phyloP scores from a whole-genome alignment of 1,139 yeast genomes.

The Magnusiomyces paraingens region DNA sequence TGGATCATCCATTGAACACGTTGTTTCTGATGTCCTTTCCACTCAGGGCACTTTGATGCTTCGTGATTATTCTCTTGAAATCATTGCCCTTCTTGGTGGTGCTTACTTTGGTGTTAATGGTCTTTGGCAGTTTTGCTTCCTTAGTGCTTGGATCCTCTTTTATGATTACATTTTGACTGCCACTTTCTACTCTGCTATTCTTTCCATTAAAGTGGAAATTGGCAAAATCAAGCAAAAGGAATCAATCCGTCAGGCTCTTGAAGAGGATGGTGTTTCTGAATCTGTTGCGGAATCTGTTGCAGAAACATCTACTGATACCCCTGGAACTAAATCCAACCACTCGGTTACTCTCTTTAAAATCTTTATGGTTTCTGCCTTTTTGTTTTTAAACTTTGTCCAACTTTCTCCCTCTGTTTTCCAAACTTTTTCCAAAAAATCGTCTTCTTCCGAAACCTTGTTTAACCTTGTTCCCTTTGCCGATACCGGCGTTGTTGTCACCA shows the following conservation, averaged over 20 bases:
- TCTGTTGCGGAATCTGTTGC: constrained; percentile 69
- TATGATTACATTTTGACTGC: constrained; percentile 70
- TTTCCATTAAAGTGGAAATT: constrained; percentile 86
- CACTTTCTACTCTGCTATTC: constrained; percentile 80
- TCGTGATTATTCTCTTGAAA: constrained; percentile 74
- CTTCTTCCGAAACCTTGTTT: constrained; percentile 15
- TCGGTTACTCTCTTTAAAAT: constrained; percentile 57
- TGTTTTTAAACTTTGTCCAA: constrained; percentile 54
- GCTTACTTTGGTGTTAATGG: constrained; percentile 61
- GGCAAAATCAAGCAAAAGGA: constrained; percentile 82
- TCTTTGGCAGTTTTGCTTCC: constrained; percentile 73
- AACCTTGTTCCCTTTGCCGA: constrained; percentile 19
- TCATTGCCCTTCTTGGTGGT: constrained; percentile 63
- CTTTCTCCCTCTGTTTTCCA: constrained; percentile 44
- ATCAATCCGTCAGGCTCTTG: constrained; percentile 71
- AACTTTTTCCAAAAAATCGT: constrained; percentile 17
- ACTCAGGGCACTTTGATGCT: constrained; percentile 64
- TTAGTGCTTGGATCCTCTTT: constrained; percentile 65
- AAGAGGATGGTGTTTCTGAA: constrained; percentile 85
- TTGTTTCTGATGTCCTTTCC: constrained; percentile 52
- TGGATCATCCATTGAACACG: constrained; percentile 29
- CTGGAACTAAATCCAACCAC: constrained; percentile 18
- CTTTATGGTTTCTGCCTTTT: constrained; percentile 58
- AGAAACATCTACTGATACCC: constrained; percentile 26
- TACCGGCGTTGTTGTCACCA: constrained; percentile 54